Conservation (phyloP, 257 asterid species). For the Solanum infundibuliforme region DNA sequence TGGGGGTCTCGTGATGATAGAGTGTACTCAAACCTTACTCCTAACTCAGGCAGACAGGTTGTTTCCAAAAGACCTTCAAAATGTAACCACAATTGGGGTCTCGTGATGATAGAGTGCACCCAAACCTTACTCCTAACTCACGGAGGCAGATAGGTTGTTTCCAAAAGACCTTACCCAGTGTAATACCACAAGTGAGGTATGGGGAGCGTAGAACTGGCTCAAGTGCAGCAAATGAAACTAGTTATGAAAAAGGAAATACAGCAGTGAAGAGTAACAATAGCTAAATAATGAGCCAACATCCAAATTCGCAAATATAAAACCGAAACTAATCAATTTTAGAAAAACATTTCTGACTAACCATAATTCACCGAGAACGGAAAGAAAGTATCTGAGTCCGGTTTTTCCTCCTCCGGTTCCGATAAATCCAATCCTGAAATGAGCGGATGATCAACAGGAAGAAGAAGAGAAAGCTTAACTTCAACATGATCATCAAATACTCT, state of each 20-base stretch:
- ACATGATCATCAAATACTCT: constrained; percentile 59
- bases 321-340: background rate
- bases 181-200: background rate
- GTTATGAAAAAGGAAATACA: background rate
- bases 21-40: background rate
- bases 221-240: background rate
- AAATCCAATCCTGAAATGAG: constrained; percentile 50
- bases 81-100: background rate
- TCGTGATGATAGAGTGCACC: background rate
- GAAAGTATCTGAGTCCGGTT: constrained; percentile 14
- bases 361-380: constrained; percentile 37
- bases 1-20: background rate
- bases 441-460: constrained; percentile 83
- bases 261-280: background rate
- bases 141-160: background rate
- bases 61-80: background rate
- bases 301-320: background rate
- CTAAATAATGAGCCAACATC: background rate
- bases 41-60: background rate
- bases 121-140: background rate
- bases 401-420: background rate
- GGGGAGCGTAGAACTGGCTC: background rate
- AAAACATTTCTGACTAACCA: constrained; percentile 26
- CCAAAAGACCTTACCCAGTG: background rate
- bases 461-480: constrained; percentile 64